These are phyloP conservation scores for Vanderwaltozyma yarrowii DNA, from an alignment of 805 yeast species.

Conservation along the genomic window DNA sequence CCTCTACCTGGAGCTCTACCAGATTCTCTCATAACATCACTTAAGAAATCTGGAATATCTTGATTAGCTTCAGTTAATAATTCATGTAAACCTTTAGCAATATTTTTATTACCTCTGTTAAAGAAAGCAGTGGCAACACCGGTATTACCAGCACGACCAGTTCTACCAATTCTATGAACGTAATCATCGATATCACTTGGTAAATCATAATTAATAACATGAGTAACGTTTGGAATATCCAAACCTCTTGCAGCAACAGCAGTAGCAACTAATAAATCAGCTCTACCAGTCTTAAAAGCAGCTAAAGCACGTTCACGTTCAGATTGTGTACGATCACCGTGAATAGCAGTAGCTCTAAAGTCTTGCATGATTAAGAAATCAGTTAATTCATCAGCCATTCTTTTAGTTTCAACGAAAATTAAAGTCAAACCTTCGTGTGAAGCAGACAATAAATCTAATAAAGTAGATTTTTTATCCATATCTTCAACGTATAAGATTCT, in stretches of 20 bases:
- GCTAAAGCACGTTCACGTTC: conserved; percentile 98
- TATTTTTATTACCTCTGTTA: conserved; percentile 87
- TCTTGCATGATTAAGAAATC: conserved; percentile 83
- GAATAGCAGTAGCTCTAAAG: conserved; percentile 96
- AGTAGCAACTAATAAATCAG: conserved; percentile 95
- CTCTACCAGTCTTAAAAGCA: conserved; percentile 82
- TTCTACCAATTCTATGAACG: conserved; percentile 99
- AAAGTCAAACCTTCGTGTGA: conserved; percentile 80
- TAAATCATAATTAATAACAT: conserved; percentile 93
- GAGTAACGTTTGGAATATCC: conserved; percentile 98
- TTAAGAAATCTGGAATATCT: conserved; percentile 88
- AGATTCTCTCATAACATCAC: conserved; percentile 68
- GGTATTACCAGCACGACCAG: conserved; percentile 99
- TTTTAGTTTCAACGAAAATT: conserved; percentile 95
- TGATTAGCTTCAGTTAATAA: conserved; percentile 93
- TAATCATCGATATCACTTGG: conserved; percentile 97
- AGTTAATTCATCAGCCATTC: conserved; percentile 94
- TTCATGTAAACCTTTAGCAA: conserved; percentile 79
- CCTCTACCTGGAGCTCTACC: conserved; percentile 45
- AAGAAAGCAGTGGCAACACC: conserved; percentile 98
- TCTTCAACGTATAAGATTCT: conserved; percentile 86
- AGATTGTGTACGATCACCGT: conserved; percentile 96
- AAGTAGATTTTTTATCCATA: conserved; percentile 81
- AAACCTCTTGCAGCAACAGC: conserved; percentile 99
- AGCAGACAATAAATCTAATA: conserved; percentile 76